Percentiles rank a stretch among this genome's conserved stretches.
phyloP scores from a whole-genome alignment of 2,329 filamentous ascomycete species.

The Ceratocystis papillata region DNA sequence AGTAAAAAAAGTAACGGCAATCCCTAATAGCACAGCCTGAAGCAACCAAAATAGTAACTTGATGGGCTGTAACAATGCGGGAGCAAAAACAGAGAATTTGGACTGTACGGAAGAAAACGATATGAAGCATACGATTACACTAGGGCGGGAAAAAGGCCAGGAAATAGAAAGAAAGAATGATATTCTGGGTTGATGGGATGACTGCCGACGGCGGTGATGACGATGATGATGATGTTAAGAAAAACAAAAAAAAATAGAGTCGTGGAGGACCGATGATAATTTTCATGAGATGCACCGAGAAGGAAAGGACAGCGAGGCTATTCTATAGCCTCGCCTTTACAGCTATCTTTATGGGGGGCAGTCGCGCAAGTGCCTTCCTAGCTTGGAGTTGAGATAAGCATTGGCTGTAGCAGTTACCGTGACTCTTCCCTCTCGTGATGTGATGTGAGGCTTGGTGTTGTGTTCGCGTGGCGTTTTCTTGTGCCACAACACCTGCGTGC shows the following conservation, averaged over 20 bases:
- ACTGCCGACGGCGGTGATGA: too few species aligned
- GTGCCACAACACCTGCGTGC: background rate
- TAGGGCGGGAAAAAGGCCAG: too few species aligned
- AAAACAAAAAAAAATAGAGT: too few species aligned
- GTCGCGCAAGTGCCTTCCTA: background rate
- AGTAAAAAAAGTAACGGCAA: constrained; percentile 5
- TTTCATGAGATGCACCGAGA: background rate
- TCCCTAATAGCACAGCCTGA: constrained; percentile 9
- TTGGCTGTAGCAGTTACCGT: background rate
- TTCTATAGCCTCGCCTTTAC: background rate
- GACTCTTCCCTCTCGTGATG: background rate
- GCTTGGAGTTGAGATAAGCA: background rate
- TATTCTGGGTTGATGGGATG: background rate
- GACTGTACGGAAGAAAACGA: background rate
- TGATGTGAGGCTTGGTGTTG: constrained; percentile 6
- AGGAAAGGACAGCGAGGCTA: background rate
- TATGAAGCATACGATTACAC: background rate
- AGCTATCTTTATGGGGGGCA: background rate
- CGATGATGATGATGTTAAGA: too few species aligned
- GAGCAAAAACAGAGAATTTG: background rate
- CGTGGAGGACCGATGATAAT: too few species aligned
- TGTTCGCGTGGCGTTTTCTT: background rate
- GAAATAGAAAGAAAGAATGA: background rate
- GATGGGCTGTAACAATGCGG: background rate
- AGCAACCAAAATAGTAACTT: constrained; percentile 14